Conservation (phyloP, 2,329 filamentous ascomycete genomes). For the Exophiala phaeomuriformis region DNA sequence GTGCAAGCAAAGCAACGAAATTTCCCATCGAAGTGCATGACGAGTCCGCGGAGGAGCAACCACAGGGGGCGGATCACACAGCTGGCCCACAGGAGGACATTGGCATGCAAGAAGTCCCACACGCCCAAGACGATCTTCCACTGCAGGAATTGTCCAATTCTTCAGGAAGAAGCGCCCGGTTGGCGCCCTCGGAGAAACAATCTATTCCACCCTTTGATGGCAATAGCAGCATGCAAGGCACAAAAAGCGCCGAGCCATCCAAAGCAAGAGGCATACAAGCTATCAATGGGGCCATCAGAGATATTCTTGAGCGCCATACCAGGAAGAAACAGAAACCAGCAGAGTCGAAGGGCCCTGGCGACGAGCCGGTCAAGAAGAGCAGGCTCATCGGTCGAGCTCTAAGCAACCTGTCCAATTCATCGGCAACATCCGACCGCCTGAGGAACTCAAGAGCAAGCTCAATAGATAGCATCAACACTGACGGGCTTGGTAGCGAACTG, state of each 20-base stretch:
- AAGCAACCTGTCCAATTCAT: constrained; percentile 37
- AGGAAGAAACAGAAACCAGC: constrained; percentile 17
- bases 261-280: constrained; percentile 16
- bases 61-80: not conserved
- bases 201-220: constrained; percentile 15
- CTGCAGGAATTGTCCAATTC: constrained; percentile 32
- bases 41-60: not conserved
- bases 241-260: constrained; percentile 4
- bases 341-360: constrained; percentile 22
- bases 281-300: constrained; percentile 36
- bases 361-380: constrained; percentile 28
- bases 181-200: constrained; percentile 7
- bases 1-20: not conserved
- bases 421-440: constrained; percentile 25
- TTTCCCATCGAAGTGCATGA: constrained; percentile 3
- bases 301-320: constrained; percentile 37
- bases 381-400: constrained; percentile 39
- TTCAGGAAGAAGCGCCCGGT: constrained; percentile 14
- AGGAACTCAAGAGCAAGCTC: constrained; percentile 41
- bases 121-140: constrained; percentile 18
- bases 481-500: constrained; percentile 32
- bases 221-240: constrained; percentile 7
- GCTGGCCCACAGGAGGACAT: not conserved
- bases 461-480: constrained; percentile 43
- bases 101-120: constrained; percentile 4